Base-by-base conservation (phyloP, 2,329 filamentous ascomycete genomes). In the Thielaviopsis populi region DNA sequence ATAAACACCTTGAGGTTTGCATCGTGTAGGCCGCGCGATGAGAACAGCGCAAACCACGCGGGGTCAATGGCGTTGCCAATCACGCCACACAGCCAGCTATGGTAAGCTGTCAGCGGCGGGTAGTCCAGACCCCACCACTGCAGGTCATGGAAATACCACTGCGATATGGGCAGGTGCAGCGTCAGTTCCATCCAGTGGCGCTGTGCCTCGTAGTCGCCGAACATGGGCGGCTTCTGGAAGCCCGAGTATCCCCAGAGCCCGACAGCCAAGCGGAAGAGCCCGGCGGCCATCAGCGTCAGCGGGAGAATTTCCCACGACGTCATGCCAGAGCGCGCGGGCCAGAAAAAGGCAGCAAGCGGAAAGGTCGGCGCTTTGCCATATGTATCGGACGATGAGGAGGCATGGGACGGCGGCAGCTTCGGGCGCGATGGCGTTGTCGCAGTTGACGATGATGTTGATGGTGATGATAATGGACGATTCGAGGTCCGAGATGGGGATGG, bases 111-210 rank as follows among this genome's bases (percentile, higher is more conserved):
- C 75, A 99, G 81, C 62, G 94, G 94, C 64, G 94, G 94, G 73
- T 99, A 99, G 75, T 99, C 94, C 68, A 99, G 80, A 0, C 95
- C 95, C 94, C 94, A 99, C 86, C 92, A 99, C 71, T 92, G 81
- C 54, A 97, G 78, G 72, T 99, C 91, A 73, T 99, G 90, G 72
- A 95, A 96, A 74, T 99, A 99, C 94, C 95, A 99, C 73, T 94
- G 88, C 11, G 90, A 94, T 43, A 95, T 80, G 15, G 94, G 94
- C 1, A 99, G 79, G 66, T 96, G 84, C 8, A 84, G 88, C 1
- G 94, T 96, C 68, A 99, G 79, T 72, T 99, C 94, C 91, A 99
- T 96, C 94, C 94, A 99, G 74, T 99, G 94, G 69, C 94, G 80
- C 74, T 99, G 94, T 2, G 95, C 94, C 77, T 99, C 94, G 75